Base-by-base conservation (phyloP, 1,284 basidiomycete genomes). In the Malassezia caprae region DNA sequence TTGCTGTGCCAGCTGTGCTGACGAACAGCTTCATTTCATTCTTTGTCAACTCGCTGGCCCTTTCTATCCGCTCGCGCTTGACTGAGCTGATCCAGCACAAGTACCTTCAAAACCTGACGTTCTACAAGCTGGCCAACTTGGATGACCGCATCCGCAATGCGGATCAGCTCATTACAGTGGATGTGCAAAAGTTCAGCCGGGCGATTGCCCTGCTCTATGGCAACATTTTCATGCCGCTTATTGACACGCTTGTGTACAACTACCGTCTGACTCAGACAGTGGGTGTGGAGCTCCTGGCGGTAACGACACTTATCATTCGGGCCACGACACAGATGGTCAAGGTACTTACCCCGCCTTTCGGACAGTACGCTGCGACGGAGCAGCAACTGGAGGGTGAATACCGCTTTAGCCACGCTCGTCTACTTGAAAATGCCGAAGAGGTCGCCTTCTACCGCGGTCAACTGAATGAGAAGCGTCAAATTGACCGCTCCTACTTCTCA, bases 101-200 rank as follows among this genome's bases (percentile, higher is more conserved):
- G 63, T 96, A 98, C 73, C 81, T 98, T 11, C 86, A 87, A 12
- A 82, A 86, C 47, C 82, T 60, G 76, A 81, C 77, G 26, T 96
- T 91, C 76, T 98, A 96, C 77, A 93, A 94, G 75, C 78, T 96
- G 27, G 83, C 88, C 84, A 74, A 68, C 82, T 76, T 74, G 32
- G 72, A 74, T 44, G 93, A 96, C 75, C 80, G 93, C 51, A 90
- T 96, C 62, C 90, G 90, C 78, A 96, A 96, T 65, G 87, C 89
- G 8, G 93, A 96, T 72, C 91, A 96, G 85, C 86, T 93, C 82
- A 89, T 96, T 62, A 93, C 90, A 0, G 86, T 93, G 58, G 93
- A 98, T 73, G 89, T 96, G 41, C 87, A 90, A 73, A 87, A 87
- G 56, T 96, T 96, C 77, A 89, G 88, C 30, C 82, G 82, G 21